Conservation (phyloP, 208 protist genomes). For the Acanthamoeba comandoni region DNA sequence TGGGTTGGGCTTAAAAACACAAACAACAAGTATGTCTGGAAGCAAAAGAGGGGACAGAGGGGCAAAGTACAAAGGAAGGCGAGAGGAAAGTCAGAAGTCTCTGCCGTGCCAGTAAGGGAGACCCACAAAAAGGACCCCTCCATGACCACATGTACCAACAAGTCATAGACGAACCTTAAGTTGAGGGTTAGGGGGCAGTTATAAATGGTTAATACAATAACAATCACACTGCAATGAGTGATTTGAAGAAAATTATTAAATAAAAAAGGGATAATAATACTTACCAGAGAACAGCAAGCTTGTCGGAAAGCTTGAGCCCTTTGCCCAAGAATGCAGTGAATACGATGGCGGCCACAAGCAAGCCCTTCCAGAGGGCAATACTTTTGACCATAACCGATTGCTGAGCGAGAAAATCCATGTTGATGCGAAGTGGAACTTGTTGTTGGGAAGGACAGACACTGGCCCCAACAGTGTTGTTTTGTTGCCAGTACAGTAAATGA, state of each 20-base stretch:
- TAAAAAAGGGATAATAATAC: neutral
- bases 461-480: too few species aligned
- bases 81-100: slow-evolving; percentile 65
- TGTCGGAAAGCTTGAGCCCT: slow-evolving; percentile 31
- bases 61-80: slow-evolving; percentile 37
- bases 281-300: slow-evolving; percentile 62
- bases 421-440: too few species aligned
- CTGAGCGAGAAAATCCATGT: too few species aligned
- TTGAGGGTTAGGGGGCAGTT: too few species aligned
- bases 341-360: slow-evolving; percentile 29
- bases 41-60: neutral
- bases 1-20: neutral
- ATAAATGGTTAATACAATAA: too few species aligned
- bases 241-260: too few species aligned
- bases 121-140: slow-evolving; percentile 69
- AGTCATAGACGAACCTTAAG: slow-evolving; percentile 66
- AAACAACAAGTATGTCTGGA: neutral
- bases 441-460: too few species aligned
- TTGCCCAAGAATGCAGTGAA: slow-evolving; percentile 31
- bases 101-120: slow-evolving; percentile 41
- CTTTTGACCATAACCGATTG: slow-evolving; percentile 70
- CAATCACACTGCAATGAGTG: too few species aligned
- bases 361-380: slow-evolving; percentile 63
- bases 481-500: too few species aligned
- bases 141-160: slow-evolving; percentile 61